These are phyloP conservation scores for Sonneratia alba DNA, from an alignment of 345 rosid genomes.

Conservation along the genomic window DNA sequence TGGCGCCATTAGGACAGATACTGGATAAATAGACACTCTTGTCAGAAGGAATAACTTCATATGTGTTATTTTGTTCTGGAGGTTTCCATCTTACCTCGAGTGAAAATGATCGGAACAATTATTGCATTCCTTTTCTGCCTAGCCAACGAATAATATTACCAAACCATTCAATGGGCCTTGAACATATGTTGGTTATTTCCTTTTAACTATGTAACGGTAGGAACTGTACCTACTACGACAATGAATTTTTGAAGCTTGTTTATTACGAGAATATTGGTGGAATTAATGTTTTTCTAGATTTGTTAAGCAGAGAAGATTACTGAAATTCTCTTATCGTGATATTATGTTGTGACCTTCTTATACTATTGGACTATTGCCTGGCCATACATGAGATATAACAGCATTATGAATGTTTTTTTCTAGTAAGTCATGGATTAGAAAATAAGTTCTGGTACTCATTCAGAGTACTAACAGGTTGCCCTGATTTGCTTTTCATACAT, in stretches of 20 bases:
- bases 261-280: not conserved
- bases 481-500: no score
- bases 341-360: not conserved
- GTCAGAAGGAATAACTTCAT: not conserved
- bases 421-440: no score
- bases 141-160: not conserved
- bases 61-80: not conserved
- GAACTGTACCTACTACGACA: not conserved
- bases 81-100: not conserved
- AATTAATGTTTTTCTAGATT: not conserved
- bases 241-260: not conserved
- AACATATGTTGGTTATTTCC: not conserved
- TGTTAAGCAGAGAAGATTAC: not conserved
- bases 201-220: not conserved
- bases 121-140: not conserved
- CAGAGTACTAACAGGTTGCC: no score
- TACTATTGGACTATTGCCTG: not conserved
- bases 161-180: not conserved
- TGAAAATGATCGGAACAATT: not conserved
- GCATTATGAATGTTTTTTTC: no score
- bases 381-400: no score
- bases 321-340: no score
- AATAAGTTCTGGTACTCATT: no score
- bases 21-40: not conserved
- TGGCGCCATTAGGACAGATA: not conserved